Percentiles rank a stretch among this genome's conserved stretches.
Conservation (phyloP, 495 filamentous ascomycete genomes). For the Sporormia fimetaria region DNA sequence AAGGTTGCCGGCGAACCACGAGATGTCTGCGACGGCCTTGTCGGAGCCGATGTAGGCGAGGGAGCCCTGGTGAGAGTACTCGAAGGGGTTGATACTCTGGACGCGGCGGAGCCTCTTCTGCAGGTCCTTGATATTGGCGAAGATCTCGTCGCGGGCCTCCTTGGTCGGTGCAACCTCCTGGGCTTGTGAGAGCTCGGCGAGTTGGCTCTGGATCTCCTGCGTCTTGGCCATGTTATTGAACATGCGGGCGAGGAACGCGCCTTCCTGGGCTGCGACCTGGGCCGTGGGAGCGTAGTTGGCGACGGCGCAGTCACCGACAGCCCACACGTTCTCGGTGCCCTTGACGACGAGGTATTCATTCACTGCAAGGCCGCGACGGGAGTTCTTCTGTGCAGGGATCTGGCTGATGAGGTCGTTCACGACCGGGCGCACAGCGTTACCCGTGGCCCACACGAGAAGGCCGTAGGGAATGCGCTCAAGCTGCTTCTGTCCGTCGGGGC, state of each 20-base stretch:
- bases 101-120: conserved; percentile 78
- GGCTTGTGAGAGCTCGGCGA: conserved; percentile 49
- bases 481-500: conserved; percentile 77
- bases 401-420: conserved; percentile 83
- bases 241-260: conserved; percentile 83
- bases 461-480: conserved; percentile 81
- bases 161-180: conserved; percentile 53
- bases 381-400: conserved; percentile 89
- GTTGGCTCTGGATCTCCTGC: conserved; percentile 61
- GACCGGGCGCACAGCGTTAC: conserved; percentile 82
- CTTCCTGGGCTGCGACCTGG: conserved; percentile 93
- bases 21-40: conserved; percentile 93
- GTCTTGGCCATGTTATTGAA: conserved; percentile 98
- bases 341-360: conserved; percentile 99
- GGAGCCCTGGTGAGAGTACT: conserved; percentile 94
- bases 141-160: conserved; percentile 43
- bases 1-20: conserved; percentile 94
- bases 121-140: conserved; percentile 65
- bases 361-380: conserved; percentile 84
- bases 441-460: conserved; percentile 95
- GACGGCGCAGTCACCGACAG: conserved; percentile 77
- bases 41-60: conserved; percentile 97
- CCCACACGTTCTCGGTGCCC: conserved; percentile 93
- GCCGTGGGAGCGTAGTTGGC: conserved; percentile 97
- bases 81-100: conserved; percentile 91